Base-by-base conservation (phyloP, 371 early-diverging fungal species). In the Amoeboaphelidium protococcarum region DNA sequence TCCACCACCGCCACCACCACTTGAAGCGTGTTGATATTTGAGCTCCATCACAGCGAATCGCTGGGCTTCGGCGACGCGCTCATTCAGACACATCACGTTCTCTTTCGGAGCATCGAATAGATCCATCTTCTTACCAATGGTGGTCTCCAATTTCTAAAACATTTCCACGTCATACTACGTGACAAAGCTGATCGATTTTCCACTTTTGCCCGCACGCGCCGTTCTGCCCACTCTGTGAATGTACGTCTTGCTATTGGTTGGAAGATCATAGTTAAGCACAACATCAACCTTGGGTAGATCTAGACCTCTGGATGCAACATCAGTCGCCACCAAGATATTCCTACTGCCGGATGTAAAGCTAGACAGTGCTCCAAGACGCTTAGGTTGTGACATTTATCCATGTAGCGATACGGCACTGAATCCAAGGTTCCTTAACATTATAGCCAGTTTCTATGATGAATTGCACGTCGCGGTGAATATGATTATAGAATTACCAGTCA, bases 141-240 rank as follows among this genome's bases (percentile, higher is more conserved):
- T 10, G 16, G 6, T 31, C 16, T 31, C 37, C 37, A 31, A 16
- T 16, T 16, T 31, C 16, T 31, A 16, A 31, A 31, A 31, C 37
- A 31, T 31, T 16, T 31, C 37, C 6, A 31, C 37, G 16, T 31
- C 37, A 31, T 31, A 31, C 37, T 31, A 16, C 16, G 37, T 10
- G 6, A 31, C 37, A 31, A 31, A 77, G 4, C 92, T 90, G 22
- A 96, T 64, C 1, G 91, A 76, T 56, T 83, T 81, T 48, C 97
- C 98, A 1, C 80, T 67, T 40, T 80, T 67, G 10, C 96, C 95
- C 3, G 91, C 90, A 57, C 92, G 76, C 3, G 91, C 98, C 0
- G 97, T 92, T 55, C 98, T 76, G 23, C 98, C 97, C 2, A 90
- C 87, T 44, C 96, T 74, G 65, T 96, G 98, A 52, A 95, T 82